Conservation (phyloP, 306 rosid genomes). For the Prunus dulcis region DNA sequence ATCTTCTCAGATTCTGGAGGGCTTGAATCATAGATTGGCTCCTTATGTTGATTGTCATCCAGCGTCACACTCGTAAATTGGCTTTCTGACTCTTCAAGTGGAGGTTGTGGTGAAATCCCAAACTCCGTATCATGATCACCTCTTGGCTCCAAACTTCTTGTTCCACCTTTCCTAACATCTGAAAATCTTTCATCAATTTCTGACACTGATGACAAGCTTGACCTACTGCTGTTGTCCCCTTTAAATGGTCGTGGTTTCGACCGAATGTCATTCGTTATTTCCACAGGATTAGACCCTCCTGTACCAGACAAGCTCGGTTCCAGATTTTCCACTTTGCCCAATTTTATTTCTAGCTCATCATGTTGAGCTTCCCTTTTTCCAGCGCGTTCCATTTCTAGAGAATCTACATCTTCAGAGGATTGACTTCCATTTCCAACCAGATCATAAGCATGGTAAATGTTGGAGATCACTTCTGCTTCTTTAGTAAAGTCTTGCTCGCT, state of each 20-base stretch:
- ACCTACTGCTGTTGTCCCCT: slow-evolving; percentile 47
- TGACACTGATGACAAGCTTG: slow-evolving; percentile 55
- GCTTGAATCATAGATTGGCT: slow-evolving; percentile 87
- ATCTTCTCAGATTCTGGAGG: slow-evolving; percentile 51
- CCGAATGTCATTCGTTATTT: slow-evolving; percentile 27
- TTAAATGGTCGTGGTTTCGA: slow-evolving; percentile 44
- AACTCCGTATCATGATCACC: slow-evolving; percentile 28
- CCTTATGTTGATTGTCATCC: slow-evolving; percentile 51
- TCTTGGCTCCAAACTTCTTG: slow-evolving; percentile 28
- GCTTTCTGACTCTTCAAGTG: slow-evolving; percentile 41
- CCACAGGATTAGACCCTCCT: slow-evolving; percentile 35
- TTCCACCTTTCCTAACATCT: slow-evolving; percentile 31
- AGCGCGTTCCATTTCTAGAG: slow-evolving; percentile 31
- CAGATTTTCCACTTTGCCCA: slow-evolving; percentile 51
- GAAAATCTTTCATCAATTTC: slow-evolving; percentile 50
- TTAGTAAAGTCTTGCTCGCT: slow-evolving; percentile 49
- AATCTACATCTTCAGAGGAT: slow-evolving; percentile 44
- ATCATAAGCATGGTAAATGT: slow-evolving; percentile 37
- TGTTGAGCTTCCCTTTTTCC: slow-evolving; percentile 38
- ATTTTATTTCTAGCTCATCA: slow-evolving; percentile 58
- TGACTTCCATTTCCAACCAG: slow-evolving; percentile 47
- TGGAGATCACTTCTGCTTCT: slow-evolving; percentile 46
- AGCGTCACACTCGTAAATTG: slow-evolving; percentile 31
- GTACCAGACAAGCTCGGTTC: slow-evolving; percentile 31
- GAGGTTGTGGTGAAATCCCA: slow-evolving; percentile 33